These are phyloP conservation scores for Biscutella auriculata DNA, from an alignment of 441 rosid species.

Conservation along the genomic window DNA sequence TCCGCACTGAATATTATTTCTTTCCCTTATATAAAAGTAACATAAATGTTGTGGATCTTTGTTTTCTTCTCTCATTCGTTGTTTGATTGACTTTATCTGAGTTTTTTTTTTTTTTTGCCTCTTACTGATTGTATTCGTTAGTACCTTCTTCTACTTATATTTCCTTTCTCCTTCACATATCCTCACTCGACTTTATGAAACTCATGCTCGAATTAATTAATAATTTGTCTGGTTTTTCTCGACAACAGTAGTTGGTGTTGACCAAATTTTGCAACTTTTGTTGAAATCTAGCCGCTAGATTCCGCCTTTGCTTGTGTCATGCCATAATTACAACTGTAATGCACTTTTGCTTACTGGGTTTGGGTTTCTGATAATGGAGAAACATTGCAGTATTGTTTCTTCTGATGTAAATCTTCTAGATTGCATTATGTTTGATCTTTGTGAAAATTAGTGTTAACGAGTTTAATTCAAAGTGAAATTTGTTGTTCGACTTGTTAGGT, in stretches of 20 bases:
- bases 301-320: too few relatives aligned
- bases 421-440: too few relatives aligned
- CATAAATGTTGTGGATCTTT: not conserved
- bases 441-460: too few relatives aligned
- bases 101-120: not conserved
- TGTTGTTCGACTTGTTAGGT: conserved; percentile 34
- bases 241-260: conserved; percentile 2
- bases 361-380: too few relatives aligned
- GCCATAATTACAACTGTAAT: too few relatives aligned
- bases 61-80: too few relatives aligned
- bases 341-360: too few relatives aligned
- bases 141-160: not conserved
- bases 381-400: too few relatives aligned
- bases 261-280: conserved; percentile 1
- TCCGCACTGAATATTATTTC: not conserved
- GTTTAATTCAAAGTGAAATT: not conserved
- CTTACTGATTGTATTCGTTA: not conserved
- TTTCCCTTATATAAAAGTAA: not conserved
- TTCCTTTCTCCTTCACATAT: not conserved
- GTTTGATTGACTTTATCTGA: not conserved
- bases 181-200: not conserved
- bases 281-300: not conserved
- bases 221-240: not conserved
- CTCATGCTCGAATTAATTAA: not conserved
- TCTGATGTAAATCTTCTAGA: too few relatives aligned